Evolutionary conservation across 2,329 filamentous ascomycete species (phyloP).

Genomic region (Penicillium polonicum): DNA sequence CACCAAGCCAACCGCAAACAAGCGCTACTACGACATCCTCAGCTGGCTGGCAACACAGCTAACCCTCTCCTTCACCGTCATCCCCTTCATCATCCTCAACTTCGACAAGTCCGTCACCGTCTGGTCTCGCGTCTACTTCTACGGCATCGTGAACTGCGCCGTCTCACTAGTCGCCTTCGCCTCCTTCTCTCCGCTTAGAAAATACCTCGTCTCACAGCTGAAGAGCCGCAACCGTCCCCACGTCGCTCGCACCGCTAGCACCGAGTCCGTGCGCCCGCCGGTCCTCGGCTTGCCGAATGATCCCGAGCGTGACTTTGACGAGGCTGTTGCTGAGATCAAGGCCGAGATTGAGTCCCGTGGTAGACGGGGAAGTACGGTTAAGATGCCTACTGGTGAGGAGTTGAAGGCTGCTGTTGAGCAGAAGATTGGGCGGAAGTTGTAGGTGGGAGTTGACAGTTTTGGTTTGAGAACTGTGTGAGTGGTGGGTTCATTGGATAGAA

Average conservation of each 20-base stretch:
- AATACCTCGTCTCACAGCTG: constrained; percentile 55
- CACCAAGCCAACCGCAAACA: constrained; percentile 64
- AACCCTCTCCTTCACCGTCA: constrained; percentile 77
- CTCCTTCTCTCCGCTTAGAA: constrained; percentile 65
- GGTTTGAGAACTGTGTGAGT: not conserved
- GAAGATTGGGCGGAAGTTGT: constrained; percentile 50
- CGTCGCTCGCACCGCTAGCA: constrained; percentile 51
- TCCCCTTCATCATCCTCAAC: constrained; percentile 80
- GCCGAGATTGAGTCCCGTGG: constrained; percentile 66
- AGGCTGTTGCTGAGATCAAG: constrained; percentile 72
- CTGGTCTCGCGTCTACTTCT: constrained; percentile 89
- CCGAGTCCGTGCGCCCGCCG: constrained; percentile 62
- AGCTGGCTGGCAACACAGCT: constrained; percentile 75
- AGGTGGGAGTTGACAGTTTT: not conserved
- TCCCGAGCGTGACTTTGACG: constrained; percentile 70
- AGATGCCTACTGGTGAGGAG: constrained; percentile 50
- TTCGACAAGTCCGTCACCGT: constrained; percentile 68
- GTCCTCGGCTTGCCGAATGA: constrained; percentile 78
- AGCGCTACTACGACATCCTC: constrained; percentile 81
- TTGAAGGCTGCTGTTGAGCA: constrained; percentile 54
- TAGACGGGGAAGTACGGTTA: constrained; percentile 46
- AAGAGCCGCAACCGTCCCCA: constrained; percentile 54
- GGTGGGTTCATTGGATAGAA: not conserved
- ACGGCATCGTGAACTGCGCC: constrained; percentile 67
- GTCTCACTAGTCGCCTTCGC: constrained; percentile 72